Evolutionary conservation across 1,139 yeast genomes (phyloP).

Genomic region (Petasospora rhodanensis): DNA sequence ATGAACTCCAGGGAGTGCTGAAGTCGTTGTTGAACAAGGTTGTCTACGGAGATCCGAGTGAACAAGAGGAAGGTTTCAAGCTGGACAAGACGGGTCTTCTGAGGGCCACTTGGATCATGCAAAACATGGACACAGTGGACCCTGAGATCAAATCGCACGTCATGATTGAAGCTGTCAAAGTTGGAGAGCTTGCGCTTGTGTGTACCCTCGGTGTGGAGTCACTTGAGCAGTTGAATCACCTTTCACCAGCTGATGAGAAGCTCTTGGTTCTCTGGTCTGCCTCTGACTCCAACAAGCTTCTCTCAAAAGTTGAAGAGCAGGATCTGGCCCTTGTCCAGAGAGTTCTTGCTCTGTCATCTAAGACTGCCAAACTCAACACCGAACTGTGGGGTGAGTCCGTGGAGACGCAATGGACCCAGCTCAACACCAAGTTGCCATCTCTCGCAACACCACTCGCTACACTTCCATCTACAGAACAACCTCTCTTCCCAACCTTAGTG

Average conservation of each 20-base stretch:
- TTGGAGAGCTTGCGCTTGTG: constrained; percentile 8
- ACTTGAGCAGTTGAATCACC: constrained; percentile 4
- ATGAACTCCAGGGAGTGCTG: constrained; percentile 11
- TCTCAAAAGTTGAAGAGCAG: constrained; percentile 1
- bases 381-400: constrained; percentile 7
- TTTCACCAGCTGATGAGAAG: constrained; percentile 10
- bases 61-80: constrained; percentile 18
- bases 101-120: constrained; percentile 14
- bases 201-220: constrained; percentile 9
- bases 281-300: not conserved
- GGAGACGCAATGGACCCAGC: not conserved
- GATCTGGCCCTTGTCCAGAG: constrained; percentile 11
- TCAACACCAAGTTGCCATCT: constrained; percentile 4
- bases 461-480: constrained; percentile 2
- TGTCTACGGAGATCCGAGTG: constrained; percentile 24
- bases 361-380: constrained; percentile 1
- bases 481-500: constrained; percentile 5
- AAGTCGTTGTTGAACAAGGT: constrained; percentile 18
- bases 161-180: constrained; percentile 5
- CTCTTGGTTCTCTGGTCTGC: constrained; percentile 10
- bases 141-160: constrained; percentile 4
- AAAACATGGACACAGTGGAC: constrained; percentile 9
- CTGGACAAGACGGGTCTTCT: constrained; percentile 7
- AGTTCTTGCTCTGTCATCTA: constrained; percentile 8
- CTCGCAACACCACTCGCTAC: constrained; percentile 1